Conservation (phyloP, 2,329 filamentous ascomycete species). For the Arthroderma sp. region DNA sequence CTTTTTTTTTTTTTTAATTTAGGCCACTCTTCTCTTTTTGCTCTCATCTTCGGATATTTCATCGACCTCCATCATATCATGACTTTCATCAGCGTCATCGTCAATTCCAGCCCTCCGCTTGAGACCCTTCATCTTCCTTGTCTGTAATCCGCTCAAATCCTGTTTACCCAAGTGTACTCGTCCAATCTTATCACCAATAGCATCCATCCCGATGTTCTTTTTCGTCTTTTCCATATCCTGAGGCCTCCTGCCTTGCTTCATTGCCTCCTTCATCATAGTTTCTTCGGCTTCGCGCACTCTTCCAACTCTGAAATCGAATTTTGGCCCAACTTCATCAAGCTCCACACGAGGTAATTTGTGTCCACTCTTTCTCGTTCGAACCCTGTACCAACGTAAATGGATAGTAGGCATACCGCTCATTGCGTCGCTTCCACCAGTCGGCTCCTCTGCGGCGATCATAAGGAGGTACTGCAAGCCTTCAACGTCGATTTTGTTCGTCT, state of each 20-base stretch:
- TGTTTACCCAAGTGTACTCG: slow-evolving; percentile 84
- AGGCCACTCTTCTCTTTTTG: slow-evolving; percentile 13
- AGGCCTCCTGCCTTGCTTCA: slow-evolving; percentile 66
- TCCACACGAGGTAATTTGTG: slow-evolving; percentile 82
- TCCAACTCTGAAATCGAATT: slow-evolving; percentile 82
- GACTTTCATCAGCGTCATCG: slow-evolving; percentile 39
- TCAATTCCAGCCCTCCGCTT: slow-evolving; percentile 63
- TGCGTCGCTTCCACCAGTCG: slow-evolving; percentile 10
- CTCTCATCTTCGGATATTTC: slow-evolving; percentile 24
- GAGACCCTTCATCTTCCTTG: slow-evolving; percentile 97
- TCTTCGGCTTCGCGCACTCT: slow-evolving; percentile 66
- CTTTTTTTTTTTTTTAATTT: no score
- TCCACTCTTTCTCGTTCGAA: slow-evolving; percentile 73
- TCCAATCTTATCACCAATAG: slow-evolving; percentile 92
- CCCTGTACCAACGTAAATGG: slow-evolving; percentile 67
- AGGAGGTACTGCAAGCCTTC: slow-evolving; percentile 89
- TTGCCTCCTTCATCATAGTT: slow-evolving; percentile 71
- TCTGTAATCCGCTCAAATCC: slow-evolving; percentile 76
- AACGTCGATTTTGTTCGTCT: slow-evolving; percentile 73
- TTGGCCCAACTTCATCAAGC: slow-evolving; percentile 86
- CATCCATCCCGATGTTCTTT: slow-evolving; percentile 90
- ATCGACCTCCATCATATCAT: slow-evolving; percentile 36
- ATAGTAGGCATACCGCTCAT: slow-evolving; percentile 27
- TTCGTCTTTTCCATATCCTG: slow-evolving; percentile 50
- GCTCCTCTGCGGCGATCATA: slow-evolving; percentile 62